Conservation (phyloP, 345 rosid genomes). For the Theobroma cacao region DNA sequence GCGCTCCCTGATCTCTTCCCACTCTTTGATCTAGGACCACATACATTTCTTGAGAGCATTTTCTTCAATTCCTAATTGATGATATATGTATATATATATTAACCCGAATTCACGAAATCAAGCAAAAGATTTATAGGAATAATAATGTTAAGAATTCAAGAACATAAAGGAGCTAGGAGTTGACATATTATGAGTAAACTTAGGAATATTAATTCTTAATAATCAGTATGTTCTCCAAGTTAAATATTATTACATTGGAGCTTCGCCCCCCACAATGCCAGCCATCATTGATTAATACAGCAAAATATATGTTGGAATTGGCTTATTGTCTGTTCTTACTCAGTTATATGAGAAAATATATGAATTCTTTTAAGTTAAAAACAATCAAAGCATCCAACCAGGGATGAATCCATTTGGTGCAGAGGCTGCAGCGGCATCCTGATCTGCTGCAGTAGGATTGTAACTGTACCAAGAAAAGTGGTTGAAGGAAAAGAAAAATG, state of each 20-base stretch:
- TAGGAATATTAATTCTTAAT: neutral
- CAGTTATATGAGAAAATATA: neutral
- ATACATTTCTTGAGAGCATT: no score
- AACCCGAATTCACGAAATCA: no score
- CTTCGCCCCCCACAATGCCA: neutral
- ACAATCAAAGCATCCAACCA: conserved; percentile 42
- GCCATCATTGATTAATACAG: neutral
- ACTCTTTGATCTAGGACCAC: no score
- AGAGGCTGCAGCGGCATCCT: conserved; percentile 26
- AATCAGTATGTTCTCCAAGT: neutral
- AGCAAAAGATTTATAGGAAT: no score
- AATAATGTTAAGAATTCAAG: no score
- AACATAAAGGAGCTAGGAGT: neutral
- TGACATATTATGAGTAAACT: neutral
- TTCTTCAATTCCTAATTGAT: no score
- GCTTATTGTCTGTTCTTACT: neutral
- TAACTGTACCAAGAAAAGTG: conserved; percentile 16
- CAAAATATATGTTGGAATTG: neutral
- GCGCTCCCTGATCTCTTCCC: no score
- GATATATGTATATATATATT: no score
- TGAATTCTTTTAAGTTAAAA: neutral
- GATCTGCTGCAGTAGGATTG: conserved; percentile 26
- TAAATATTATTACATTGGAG: neutral
- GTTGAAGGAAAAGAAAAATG: neutral
- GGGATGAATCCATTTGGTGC: conserved; percentile 38